These are phyloP conservation scores for Apocynum venetum DNA, from an alignment of 257 asterid species.

Conservation along the genomic window DNA sequence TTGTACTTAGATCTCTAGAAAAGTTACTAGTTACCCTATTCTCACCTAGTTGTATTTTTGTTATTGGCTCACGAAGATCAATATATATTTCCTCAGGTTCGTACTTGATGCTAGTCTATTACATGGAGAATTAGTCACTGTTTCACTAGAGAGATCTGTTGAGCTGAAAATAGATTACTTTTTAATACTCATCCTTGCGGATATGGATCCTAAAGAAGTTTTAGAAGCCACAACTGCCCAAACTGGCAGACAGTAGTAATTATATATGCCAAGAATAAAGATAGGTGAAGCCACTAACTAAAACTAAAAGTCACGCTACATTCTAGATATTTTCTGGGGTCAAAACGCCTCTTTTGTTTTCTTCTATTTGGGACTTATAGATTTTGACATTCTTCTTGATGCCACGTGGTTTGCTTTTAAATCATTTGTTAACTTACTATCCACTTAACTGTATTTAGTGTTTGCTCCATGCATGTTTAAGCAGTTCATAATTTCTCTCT, in stretches of 20 bases:
- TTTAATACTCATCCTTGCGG: not conserved
- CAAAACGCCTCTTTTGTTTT: not conserved
- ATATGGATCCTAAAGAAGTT: not conserved
- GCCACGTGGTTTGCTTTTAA: not conserved
- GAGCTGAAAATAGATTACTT: not conserved
- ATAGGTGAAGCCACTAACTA: not conserved
- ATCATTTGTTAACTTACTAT: not conserved
- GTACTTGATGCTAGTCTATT: not conserved
- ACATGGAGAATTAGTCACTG: not conserved
- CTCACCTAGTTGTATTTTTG: not conserved
- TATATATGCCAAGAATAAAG: not conserved
- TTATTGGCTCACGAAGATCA: not conserved
- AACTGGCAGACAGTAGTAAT: not conserved
- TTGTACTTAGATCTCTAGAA: not conserved
- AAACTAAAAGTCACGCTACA: not conserved
- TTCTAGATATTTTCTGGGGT: not conserved
- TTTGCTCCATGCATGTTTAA: constrained; percentile 2
- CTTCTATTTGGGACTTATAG: not conserved
- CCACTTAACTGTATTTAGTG: not conserved
- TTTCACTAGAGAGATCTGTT: not conserved
- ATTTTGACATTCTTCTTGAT: not conserved
- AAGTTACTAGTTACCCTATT: not conserved
- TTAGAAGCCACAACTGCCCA: not conserved
- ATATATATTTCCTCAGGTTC: not conserved
- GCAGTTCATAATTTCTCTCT: not conserved